phyloP scores from a whole-genome alignment of 2,329 filamentous ascomycete species.

The Scopulariopsis brevicaulis region DNA sequence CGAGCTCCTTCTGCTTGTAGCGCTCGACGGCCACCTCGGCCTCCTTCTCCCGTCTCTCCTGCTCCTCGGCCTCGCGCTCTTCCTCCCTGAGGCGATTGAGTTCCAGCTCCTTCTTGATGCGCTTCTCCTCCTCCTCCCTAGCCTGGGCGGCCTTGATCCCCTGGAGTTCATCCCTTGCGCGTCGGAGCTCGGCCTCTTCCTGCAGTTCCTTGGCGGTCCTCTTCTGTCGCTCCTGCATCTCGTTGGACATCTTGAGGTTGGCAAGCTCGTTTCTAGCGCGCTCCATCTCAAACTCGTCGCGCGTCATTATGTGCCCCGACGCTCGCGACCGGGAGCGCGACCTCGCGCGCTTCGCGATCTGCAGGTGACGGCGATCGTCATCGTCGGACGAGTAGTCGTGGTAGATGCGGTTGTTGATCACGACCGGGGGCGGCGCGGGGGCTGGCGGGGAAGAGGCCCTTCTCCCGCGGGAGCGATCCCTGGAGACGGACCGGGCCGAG shows the following conservation, averaged over 20 bases:
- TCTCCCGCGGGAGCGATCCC: slow-evolving; percentile 30
- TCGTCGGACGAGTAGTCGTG: slow-evolving; percentile 35
- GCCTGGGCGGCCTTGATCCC: slow-evolving; percentile 31
- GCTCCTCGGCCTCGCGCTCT: slow-evolving; percentile 30
- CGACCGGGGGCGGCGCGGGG: slow-evolving; percentile 28
- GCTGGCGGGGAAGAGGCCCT: slow-evolving; percentile 26
- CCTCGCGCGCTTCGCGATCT: slow-evolving; percentile 15
- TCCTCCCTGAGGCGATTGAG: slow-evolving; percentile 33
- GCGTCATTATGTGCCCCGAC: slow-evolving; percentile 23
- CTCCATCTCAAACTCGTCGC: slow-evolving; percentile 29
- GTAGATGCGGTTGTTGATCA: slow-evolving; percentile 47
- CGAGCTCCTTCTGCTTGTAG: slow-evolving; percentile 36
- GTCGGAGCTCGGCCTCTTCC: slow-evolving; percentile 37
- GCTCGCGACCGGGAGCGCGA: slow-evolving; percentile 24
- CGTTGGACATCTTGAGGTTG: slow-evolving; percentile 26
- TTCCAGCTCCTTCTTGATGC: slow-evolving; percentile 40
- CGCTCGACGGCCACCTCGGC: slow-evolving; percentile 38
- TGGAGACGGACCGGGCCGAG: slow-evolving; percentile 16
- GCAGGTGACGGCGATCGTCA: slow-evolving; percentile 21
- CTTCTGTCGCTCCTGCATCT: slow-evolving; percentile 23
- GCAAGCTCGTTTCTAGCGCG: slow-evolving; percentile 29
- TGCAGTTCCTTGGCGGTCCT: slow-evolving; percentile 25
- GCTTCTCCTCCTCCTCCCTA: slow-evolving; percentile 35
- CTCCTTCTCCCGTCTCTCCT: slow-evolving; percentile 29
- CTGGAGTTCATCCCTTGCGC: slow-evolving; percentile 35